A percentile compares a stretch with the other conserved stretches of the same genome.
Conservation (phyloP, 1,284 basidiomycete genomes). For the Fomitopsis palustris region DNA sequence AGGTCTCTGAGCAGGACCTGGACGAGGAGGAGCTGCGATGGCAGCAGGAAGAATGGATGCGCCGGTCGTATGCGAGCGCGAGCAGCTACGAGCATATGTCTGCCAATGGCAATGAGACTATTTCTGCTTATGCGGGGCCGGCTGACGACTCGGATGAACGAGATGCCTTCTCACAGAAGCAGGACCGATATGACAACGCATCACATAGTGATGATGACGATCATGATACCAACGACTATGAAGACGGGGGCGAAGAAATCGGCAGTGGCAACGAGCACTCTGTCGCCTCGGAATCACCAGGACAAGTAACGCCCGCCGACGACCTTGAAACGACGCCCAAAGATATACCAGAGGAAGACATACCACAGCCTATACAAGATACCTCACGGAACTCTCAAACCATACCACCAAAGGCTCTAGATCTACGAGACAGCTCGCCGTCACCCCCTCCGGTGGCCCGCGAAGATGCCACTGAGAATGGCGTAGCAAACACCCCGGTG, state of each 20-base stretch:
- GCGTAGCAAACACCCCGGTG: slow-evolving; percentile 14
- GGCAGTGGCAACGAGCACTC: not conserved
- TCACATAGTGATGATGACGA: not conserved
- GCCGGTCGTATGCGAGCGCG: slow-evolving; percentile 28
- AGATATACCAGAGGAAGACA: not conserved
- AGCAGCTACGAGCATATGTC: slow-evolving; percentile 24
- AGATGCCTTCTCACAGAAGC: slow-evolving; percentile 12
- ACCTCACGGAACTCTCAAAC: not conserved
- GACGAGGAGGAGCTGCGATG: slow-evolving; percentile 36
- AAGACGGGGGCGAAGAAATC: not conserved
- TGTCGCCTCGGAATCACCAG: not conserved
- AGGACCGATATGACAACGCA: slow-evolving; percentile 15
- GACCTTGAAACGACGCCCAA: not conserved
- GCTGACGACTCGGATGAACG: slow-evolving; percentile 14
- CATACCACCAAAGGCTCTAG: not conserved
- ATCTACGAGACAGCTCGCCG: not conserved
- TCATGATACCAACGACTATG: not conserved
- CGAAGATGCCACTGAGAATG: slow-evolving; percentile 13
- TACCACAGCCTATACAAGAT: not conserved
- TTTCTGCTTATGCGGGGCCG: slow-evolving; percentile 21
- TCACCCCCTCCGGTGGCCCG: not conserved
- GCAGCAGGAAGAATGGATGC: slow-evolving; percentile 40
- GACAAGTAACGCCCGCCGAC: no score
- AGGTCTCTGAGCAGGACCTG: slow-evolving; percentile 27
- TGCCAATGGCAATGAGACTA: slow-evolving; percentile 21